Percentiles rank a stretch among this genome's conserved stretches.
Conservation (phyloP, 257 asterid genomes). For the Ajuga chamaepitys region DNA sequence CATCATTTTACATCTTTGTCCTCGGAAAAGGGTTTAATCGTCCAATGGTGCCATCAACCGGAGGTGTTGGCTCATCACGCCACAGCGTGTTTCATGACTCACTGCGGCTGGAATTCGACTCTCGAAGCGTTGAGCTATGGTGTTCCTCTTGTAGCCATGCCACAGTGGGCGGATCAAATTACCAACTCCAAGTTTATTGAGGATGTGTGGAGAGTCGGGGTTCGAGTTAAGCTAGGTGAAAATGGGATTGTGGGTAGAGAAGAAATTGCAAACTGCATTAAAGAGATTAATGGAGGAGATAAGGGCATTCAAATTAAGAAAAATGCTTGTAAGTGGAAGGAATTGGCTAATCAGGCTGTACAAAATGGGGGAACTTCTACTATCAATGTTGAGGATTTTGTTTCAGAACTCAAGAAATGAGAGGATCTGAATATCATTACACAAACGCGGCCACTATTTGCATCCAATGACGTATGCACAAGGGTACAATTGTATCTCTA, state of each 20-base stretch:
- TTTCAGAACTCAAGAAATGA: conserved; percentile 2
- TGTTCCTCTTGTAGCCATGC: conserved; percentile 29
- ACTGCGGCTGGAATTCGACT: conserved; percentile 41
- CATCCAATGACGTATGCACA: no score
- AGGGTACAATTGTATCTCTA: no score
- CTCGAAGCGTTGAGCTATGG: conserved; percentile 30
- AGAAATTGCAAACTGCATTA: conserved; percentile 19
- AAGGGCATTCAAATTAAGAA: conserved; percentile 6
- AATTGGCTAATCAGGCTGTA: conserved; percentile 24
- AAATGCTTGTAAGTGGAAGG: conserved; percentile 23
- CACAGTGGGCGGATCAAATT: conserved; percentile 25
- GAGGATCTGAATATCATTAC: no score
- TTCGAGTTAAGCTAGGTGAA: conserved; percentile 8
- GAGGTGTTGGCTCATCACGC: conserved; percentile 31
- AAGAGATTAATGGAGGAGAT: conserved; percentile 17
- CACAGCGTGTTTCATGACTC: conserved; percentile 31
- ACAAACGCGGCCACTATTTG: no score
- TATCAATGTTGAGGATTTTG: conserved; percentile 24
- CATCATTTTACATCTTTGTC: conserved; percentile 1
- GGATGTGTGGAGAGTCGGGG: conserved; percentile 35
- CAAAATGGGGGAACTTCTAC: conserved; percentile 32
- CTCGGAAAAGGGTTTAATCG: conserved; percentile 20
- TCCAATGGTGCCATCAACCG: conserved; percentile 41
- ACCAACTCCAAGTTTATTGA: conserved; percentile 24
- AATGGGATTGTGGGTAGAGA: conserved; percentile 20